Base-by-base conservation (phyloP, 2,329 filamentous ascomycete species). In the Daldinia sp. region DNA sequence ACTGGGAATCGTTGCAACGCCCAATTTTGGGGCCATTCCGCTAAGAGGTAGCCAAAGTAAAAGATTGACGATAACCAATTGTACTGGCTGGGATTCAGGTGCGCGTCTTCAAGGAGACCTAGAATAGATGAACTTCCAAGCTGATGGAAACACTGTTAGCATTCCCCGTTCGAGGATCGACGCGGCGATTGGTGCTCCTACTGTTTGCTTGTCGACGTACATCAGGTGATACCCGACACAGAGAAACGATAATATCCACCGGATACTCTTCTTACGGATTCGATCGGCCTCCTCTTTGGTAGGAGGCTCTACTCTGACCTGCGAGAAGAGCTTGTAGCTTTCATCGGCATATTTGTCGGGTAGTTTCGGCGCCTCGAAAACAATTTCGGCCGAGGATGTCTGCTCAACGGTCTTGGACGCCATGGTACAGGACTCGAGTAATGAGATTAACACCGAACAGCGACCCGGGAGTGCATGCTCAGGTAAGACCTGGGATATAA, bases 241-340 rank as follows among this genome's bases (percentile, higher is more conserved):
- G 1, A 64, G 39, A 41, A 64, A 64, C 19, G 61, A 55, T 43
- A 64, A 55, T 29, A 64, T 54, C 61, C 61, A 64, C 57, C 30
- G 25, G 19, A 64, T 49, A 21, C 52, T 57, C 48, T 61, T 64
- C 21, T 61, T 64, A 5, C 61, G 61, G 37, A 64, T 64, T 47
- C 52, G 56, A 9, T 49, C 52, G 7, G 71, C 72, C 63, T 76
- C 70, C 57, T 77, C 74, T 1, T 71, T 67, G 0, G 72, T 78
- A 5, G 78, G 76, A 4, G 77, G 76, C 4, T 75, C 65, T 13
- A 78, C 77, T 17, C 77, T 71, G 30, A 78, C 70, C 35, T 76
- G 74, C 2, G 73, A 75, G 43, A 79, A 78, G 6, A 80, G 72
- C 58, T 77, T 80, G 64, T 78, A 79, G 54, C 78, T 79, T 63